phyloP scores from a whole-genome alignment of 2,329 filamentous ascomycete genomes.

The Ascochyta koolunga region DNA sequence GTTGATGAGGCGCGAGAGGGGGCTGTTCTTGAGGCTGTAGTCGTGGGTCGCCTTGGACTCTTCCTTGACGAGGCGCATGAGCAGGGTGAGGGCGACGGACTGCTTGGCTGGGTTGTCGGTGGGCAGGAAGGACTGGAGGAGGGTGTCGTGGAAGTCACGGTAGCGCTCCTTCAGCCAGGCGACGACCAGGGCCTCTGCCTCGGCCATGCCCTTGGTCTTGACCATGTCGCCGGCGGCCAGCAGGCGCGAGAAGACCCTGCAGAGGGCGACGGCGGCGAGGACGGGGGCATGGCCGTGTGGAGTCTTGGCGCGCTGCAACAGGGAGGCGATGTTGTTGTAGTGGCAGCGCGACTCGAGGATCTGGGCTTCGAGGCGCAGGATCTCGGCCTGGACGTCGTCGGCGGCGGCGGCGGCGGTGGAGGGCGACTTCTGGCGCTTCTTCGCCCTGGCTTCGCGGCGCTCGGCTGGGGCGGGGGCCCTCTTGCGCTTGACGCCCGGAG shows the following conservation, averaged over 20 bases:
- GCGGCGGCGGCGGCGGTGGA: constrained; percentile 33
- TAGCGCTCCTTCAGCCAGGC: constrained; percentile 80
- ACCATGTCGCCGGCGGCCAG: constrained; percentile 74
- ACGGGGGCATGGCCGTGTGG: constrained; percentile 64
- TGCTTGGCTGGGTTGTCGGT: constrained; percentile 66
- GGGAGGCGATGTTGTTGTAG: constrained; percentile 84
- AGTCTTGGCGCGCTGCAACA: constrained; percentile 65
- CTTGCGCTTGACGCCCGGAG: constrained; percentile 53
- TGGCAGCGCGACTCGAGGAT: constrained; percentile 86
- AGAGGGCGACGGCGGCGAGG: constrained; percentile 78
- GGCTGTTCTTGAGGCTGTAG: constrained; percentile 70
- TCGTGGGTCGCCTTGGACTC: constrained; percentile 59
- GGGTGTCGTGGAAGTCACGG: constrained; percentile 69
- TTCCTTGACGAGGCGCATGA: constrained; percentile 84
- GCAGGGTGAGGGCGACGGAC: constrained; percentile 73
- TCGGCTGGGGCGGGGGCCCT: constrained; percentile 42
- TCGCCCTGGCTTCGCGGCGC: constrained; percentile 49
- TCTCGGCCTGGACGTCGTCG: constrained; percentile 64
- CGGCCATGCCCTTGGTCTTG: constrained; percentile 67
- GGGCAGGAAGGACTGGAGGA: constrained; percentile 65
- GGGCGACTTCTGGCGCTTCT: constrained; percentile 39
- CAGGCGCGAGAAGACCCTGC: constrained; percentile 82
- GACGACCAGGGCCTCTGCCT: constrained; percentile 76
- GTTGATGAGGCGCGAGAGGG: constrained; percentile 69
- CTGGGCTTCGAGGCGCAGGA: constrained; percentile 77